Conservation (phyloP, 208 protist genomes). For the Lotmaria passim region DNA sequence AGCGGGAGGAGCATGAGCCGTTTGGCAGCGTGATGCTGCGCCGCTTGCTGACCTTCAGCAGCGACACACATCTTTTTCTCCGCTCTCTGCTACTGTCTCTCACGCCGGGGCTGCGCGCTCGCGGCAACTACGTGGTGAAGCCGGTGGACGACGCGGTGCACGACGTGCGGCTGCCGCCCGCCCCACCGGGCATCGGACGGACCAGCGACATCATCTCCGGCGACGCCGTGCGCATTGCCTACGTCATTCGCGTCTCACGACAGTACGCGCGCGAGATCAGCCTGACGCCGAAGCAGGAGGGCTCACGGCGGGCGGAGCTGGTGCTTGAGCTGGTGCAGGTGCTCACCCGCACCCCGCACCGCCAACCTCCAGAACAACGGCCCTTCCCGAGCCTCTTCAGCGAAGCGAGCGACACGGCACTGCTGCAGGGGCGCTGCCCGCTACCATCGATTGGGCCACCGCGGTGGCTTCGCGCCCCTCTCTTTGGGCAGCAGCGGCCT, state of each 20-base stretch:
- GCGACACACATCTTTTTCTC: conserved; percentile 66
- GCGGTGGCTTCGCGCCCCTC: conserved; percentile 23
- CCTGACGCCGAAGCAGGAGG: conserved; percentile 12
- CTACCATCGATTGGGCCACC: conserved; percentile 54
- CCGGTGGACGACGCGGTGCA: conserved; percentile 17
- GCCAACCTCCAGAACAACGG: conserved; percentile 53
- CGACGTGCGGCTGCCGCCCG: conserved; percentile 31
- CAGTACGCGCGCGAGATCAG: conserved; percentile 29
- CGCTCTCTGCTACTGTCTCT: conserved; percentile 70
- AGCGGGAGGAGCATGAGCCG: conserved; percentile 68
- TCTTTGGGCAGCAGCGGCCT: conserved; percentile 18
- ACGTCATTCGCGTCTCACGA: conserved; percentile 53
- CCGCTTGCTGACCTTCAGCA: conserved; percentile 53
- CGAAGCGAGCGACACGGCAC: conserved; percentile 31
- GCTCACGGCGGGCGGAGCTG: conserved; percentile 10
- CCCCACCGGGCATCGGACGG: conserved; percentile 34
- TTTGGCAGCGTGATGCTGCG: conserved; percentile 76
- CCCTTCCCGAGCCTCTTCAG: conserved; percentile 58
- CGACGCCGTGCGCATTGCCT: conserved; percentile 54
- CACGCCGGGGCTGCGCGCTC: conserved; percentile 72
- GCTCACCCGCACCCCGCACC: conserved; percentile 48
- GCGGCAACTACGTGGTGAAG: conserved; percentile 69
- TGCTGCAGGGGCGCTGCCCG: conserved; percentile 43
- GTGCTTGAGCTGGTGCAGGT: conserved; percentile 48
- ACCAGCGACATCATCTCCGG: conserved; percentile 67